Evolutionary conservation across 2,329 filamentous ascomycete genomes (phyloP).

Genomic region (Trichoderma atroviride): DNA sequence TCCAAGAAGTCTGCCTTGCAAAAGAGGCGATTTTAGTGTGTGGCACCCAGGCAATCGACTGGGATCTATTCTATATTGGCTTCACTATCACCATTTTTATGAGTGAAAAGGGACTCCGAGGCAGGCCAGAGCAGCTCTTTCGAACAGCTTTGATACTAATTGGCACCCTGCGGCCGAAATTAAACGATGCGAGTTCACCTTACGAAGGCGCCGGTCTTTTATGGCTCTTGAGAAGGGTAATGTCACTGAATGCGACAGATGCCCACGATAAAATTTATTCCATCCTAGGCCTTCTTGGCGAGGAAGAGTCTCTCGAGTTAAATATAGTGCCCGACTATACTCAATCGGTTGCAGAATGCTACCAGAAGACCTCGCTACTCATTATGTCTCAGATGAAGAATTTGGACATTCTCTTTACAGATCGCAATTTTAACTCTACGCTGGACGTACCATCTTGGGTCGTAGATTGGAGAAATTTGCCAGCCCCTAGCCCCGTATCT

Average conservation of each 20-base stretch:
- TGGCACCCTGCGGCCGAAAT: background rate
- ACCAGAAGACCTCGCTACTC: background rate
- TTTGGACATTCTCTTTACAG: slow-evolving; percentile 14
- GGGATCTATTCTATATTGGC: slow-evolving; percentile 15
- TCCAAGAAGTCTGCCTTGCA: slow-evolving; percentile 21
- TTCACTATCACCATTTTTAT: slow-evolving; percentile 8
- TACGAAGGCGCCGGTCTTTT: slow-evolving; percentile 1
- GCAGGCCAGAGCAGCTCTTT: slow-evolving; percentile 5
- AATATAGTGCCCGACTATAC: slow-evolving; percentile 12
- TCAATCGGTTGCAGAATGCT: slow-evolving; percentile 18
- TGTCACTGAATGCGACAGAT: slow-evolving; percentile 4
- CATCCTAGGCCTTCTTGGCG: slow-evolving; percentile 11
- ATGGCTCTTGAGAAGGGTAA: slow-evolving; percentile 15
- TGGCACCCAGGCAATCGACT: slow-evolving; percentile 10
- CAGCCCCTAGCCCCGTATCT: background rate
- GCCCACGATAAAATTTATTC: slow-evolving; percentile 21
- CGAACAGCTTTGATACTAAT: slow-evolving; percentile 9
- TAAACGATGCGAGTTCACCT: background rate
- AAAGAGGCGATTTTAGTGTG: slow-evolving; percentile 1
- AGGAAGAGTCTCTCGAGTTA: background rate
- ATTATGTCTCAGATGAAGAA: slow-evolving; percentile 16
- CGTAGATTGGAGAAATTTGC: background rate
- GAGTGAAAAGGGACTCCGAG: background rate
- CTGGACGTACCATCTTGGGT: slow-evolving; percentile 7
- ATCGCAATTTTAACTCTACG: background rate